These are phyloP conservation scores for Didymella pinodella DNA, from an alignment of 2,329 filamentous ascomycete species.

Conservation along the genomic window DNA sequence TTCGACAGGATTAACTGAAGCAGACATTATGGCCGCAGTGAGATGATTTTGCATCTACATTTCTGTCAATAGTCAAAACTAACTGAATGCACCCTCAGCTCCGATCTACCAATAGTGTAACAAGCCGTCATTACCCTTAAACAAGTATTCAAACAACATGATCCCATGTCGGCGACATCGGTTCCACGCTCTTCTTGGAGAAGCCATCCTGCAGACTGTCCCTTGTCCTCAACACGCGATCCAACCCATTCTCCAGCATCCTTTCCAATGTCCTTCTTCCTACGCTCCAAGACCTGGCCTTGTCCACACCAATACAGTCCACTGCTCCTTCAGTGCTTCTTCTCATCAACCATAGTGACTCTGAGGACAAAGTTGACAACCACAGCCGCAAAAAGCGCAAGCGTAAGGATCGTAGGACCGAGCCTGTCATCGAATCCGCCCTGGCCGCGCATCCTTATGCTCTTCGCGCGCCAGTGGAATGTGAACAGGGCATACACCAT, in stretches of 20 bases:
- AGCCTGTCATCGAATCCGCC: conserved; percentile 96
- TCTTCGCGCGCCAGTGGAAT: conserved; percentile 96
- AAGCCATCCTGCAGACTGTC: not conserved
- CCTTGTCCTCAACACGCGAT: not conserved
- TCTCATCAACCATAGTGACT: conserved; percentile 37
- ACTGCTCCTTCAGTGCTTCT: conserved; percentile 10
- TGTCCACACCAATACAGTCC: not conserved
- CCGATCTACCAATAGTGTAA: not conserved
- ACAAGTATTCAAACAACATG: conserved; percentile 10
- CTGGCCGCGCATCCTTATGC: conserved; percentile 88
- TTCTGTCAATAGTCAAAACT: conserved; percentile 3
- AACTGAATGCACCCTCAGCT: not conserved
- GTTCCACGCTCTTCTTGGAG: not conserved
- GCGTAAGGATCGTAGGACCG: conserved; percentile 87
- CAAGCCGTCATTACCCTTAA: not conserved
- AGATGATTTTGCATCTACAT: not conserved
- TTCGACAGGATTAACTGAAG: not conserved
- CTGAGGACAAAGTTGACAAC: conserved; percentile 90
- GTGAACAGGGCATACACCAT: conserved; percentile 96
- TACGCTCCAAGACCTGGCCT: not conserved
- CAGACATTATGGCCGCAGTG: not conserved
- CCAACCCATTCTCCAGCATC: not conserved
- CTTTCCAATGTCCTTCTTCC: not conserved
- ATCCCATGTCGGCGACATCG: not conserved
- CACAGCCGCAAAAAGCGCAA: conserved; percentile 87